Conservation (phyloP, 352 stramenopile genomes). For the Blastocystis sp. region DNA sequence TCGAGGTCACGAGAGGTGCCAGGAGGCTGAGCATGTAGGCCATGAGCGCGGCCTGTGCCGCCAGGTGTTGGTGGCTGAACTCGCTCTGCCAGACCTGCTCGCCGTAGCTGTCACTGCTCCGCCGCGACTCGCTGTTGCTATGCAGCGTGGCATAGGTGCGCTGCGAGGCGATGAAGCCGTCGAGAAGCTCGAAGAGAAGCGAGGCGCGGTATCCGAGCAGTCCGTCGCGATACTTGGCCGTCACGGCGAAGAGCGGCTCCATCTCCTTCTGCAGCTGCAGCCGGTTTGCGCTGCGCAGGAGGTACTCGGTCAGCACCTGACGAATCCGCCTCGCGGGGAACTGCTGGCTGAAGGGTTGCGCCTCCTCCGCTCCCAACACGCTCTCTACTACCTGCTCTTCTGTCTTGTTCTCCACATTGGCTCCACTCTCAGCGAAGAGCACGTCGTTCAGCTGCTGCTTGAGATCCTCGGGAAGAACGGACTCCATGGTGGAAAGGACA, state of each 20-base stretch:
- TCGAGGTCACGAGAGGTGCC: slow-evolving; percentile 77
- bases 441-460: slow-evolving; percentile 45
- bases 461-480: background rate
- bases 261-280: slow-evolving; percentile 71
- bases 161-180: slow-evolving; percentile 66
- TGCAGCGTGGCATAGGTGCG: slow-evolving; percentile 4
- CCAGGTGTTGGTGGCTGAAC: slow-evolving; percentile 49
- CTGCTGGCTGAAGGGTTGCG: slow-evolving; percentile 37
- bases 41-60: slow-evolving; percentile 77
- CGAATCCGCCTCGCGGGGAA: slow-evolving; percentile 72
- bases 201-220: slow-evolving; percentile 69
- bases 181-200: slow-evolving; percentile 70
- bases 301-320: slow-evolving; percentile 71
- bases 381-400: background rate
- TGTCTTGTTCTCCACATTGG: too few species aligned
- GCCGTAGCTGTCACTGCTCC: slow-evolving; percentile 9
- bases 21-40: slow-evolving; percentile 80
- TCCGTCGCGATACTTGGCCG: slow-evolving; percentile 79
- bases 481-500: slow-evolving; percentile 44
- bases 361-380: background rate
- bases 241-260: slow-evolving; percentile 77
- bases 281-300: slow-evolving; percentile 73
- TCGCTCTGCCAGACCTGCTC: slow-evolving; percentile 11
- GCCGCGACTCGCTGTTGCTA: background rate
- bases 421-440: background rate